Evolutionary conservation across 371 early-diverging fungal genomes (phyloP).

Genomic region (Mucor plumbeus): DNA sequence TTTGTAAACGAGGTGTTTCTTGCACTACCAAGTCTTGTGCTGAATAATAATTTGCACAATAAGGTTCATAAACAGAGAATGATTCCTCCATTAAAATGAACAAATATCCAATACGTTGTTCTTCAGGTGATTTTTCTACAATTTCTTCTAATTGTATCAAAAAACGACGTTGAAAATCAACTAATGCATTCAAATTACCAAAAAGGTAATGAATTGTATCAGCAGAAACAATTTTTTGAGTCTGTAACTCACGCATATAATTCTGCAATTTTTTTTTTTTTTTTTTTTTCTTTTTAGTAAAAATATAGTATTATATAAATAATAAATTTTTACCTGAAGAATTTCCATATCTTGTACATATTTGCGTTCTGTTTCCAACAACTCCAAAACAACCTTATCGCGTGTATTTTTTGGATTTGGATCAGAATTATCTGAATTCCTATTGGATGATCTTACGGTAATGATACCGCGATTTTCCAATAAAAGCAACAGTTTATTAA

Average conservation of each 20-base stretch:
- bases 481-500: slow-evolving; percentile 67
- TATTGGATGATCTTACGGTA: slow-evolving; percentile 48
- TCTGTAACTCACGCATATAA: slow-evolving; percentile 63
- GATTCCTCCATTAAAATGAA: slow-evolving; percentile 81
- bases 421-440: slow-evolving; percentile 57
- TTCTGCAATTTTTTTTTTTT: slow-evolving; percentile 30
- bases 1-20: slow-evolving; percentile 55
- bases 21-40: slow-evolving; percentile 68
- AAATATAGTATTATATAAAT: not conserved
- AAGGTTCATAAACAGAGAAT: slow-evolving; percentile 92
- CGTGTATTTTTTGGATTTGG: slow-evolving; percentile 79
- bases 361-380: slow-evolving; percentile 92
- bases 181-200: slow-evolving; percentile 88
- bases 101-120: slow-evolving; percentile 89
- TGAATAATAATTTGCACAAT: slow-evolving; percentile 88
- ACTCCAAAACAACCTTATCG: slow-evolving; percentile 85
- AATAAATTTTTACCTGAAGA: slow-evolving; percentile 15
- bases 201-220: slow-evolving; percentile 83
- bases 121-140: slow-evolving; percentile 68
- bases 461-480: slow-evolving; percentile 74
- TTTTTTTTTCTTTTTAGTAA: too few species aligned
- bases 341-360: slow-evolving; percentile 91
- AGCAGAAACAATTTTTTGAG: slow-evolving; percentile 66
- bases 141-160: slow-evolving; percentile 90
- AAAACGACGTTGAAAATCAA: slow-evolving; percentile 97